A percentile compares a stretch with the other conserved stretches of the same genome.
Conservation (phyloP, 225 moss, liverwort and hornwort genomes). For the Bryum argenteum region DNA sequence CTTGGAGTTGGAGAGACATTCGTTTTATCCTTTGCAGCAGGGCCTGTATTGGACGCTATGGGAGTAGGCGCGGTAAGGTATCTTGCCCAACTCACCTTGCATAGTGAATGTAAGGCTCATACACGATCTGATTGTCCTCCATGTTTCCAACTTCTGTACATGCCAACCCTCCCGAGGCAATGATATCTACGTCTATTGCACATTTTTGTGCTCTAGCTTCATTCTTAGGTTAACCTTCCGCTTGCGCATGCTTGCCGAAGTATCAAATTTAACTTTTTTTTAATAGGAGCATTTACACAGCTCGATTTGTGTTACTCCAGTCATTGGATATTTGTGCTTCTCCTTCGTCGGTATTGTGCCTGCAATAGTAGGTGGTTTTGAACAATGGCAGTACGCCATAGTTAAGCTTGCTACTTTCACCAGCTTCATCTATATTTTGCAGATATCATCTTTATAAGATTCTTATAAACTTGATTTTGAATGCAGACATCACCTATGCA, state of each 20-base stretch:
- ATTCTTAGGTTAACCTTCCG: not conserved
- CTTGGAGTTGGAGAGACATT: conserved; percentile 49
- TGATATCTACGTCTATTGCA: conserved; percentile 11
- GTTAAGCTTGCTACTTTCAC: not conserved
- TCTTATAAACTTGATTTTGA: conserved; percentile 17
- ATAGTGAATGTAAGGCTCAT: not conserved
- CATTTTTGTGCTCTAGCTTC: conserved; percentile 4
- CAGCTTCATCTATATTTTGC: conserved; percentile 1
- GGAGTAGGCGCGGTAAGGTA: conserved; percentile 46
- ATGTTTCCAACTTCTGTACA: not conserved
- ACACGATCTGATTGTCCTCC: not conserved
- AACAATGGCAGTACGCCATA: not conserved
- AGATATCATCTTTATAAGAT: not conserved
- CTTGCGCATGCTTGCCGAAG: not conserved
- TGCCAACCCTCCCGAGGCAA: not conserved
- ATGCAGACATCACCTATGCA: conserved; percentile 54
- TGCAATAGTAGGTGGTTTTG: not conserved
- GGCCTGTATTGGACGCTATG: conserved; percentile 44
- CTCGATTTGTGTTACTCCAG: not conserved
- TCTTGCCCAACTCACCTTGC: conserved; percentile 12
- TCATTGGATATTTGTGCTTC: not conserved
- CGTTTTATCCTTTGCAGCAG: conserved; percentile 39
- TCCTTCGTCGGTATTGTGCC: not conserved
- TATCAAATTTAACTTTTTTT: not conserved
- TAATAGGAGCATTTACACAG: conserved; percentile 6